A percentile compares a stretch with the other conserved stretches of the same genome.
These are phyloP conservation scores for Vaccinium darrowii DNA, from an alignment of 148 eudicot species.

Conservation along the genomic window DNA sequence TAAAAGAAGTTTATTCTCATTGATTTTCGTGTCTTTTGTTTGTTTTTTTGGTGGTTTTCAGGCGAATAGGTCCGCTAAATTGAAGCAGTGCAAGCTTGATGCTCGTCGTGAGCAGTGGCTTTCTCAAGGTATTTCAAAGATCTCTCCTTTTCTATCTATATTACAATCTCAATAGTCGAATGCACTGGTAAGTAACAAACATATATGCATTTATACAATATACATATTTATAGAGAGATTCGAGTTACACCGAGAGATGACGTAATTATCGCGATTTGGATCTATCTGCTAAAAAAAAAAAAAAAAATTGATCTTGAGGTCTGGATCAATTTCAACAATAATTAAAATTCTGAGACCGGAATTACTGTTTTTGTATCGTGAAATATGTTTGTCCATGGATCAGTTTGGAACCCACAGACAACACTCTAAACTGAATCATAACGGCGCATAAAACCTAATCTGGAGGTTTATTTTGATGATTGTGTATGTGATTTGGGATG, in stretches of 20 bases:
- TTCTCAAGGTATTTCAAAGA: constrained; percentile 60
- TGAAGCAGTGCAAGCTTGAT: constrained; percentile 93
- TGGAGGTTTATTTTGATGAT: neutral
- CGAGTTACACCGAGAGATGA: neutral
- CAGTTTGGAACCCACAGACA: neutral
- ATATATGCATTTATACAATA: neutral
- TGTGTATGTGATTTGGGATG: constrained; percentile 3
- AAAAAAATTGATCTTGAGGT: neutral
- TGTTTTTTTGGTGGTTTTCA: constrained; percentile 26
- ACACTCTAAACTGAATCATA: neutral
- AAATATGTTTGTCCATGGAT: neutral
- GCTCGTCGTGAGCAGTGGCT: constrained; percentile 97
- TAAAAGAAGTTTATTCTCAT: neutral
- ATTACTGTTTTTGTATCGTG: neutral
- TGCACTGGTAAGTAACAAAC: neutral
- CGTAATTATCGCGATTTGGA: neutral
- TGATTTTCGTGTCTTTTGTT: neutral
- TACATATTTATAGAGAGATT: neutral
- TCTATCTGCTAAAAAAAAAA: neutral
- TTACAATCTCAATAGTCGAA: neutral
- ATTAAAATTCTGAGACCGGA: neutral
- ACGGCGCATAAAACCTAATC: neutral
- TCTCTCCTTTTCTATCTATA: neutral
- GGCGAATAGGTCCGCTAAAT: constrained; percentile 85
- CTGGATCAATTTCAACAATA: neutral